Evolutionary conservation across 331 rosid species (phyloP), one percentile per base, ranked within the genome.

Genomic region (Spiraea crenata): DNA sequence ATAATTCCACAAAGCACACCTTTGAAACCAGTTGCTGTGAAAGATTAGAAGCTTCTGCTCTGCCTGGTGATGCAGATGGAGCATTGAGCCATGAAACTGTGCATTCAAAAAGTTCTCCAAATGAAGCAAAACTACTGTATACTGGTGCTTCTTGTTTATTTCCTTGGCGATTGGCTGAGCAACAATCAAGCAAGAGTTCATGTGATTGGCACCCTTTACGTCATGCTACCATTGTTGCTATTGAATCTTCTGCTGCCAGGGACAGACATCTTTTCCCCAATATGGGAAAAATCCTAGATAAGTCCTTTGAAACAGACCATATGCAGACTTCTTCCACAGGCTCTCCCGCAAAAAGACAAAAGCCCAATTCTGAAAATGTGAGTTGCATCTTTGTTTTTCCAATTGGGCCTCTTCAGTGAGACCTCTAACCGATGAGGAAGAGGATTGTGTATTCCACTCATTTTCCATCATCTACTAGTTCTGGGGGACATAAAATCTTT

Each of bases 221-320:
- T 12, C 99, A 93, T 83, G 92, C 95, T 79, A 86, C 96, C 61
- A 74, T 89, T 67, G 96, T 88, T 42, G 92, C 92, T 65, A 87
- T 93, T 65, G 97, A 93, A 82, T 83, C 91, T 76, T 89, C 96
- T 71, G 92, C 96, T 63, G 89, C 91, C 63, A 82, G 99, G 80
- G 97, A 91, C 80, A 81, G 85, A 56, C 64, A 4, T 39, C 84
- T 89, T 72, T 93, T 84, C 66, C 90, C 92, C 57, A 70, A 55
- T 58, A 56, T 51, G 54, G 79, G 54, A 3, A 74, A 75, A 59
- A 54, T 41, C 70, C 82, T 70, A 79, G 82, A 78, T 48, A 75
- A 70, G 51, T 76, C 72, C 55, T 63, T 72, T 67, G 89, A 82
- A 72, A 47, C 65, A 65, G 86, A 76, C 25, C 38, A 46, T 3